Evolutionary conservation across 1,139 yeast species (phyloP).

Genomic region (Meyerozyma sp.): DNA sequence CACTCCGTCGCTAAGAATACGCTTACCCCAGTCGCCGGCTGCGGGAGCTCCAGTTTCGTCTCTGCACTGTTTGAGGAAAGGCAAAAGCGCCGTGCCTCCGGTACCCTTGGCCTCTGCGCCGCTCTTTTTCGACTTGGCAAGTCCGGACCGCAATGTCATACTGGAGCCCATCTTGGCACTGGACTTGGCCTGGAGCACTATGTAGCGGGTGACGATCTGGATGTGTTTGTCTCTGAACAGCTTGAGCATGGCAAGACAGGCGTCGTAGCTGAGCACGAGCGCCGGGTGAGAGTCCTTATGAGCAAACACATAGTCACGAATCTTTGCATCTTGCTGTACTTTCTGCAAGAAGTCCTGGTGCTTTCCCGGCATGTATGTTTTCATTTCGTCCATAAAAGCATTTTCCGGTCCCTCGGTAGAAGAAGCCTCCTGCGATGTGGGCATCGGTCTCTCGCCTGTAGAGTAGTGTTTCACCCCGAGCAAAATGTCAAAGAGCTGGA

Average conservation of each 20-base stretch:
- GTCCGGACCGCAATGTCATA: slow-evolving; percentile 54
- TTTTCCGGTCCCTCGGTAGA: slow-evolving; percentile 20
- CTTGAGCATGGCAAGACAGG: slow-evolving; percentile 84
- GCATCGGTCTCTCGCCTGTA: slow-evolving; percentile 56
- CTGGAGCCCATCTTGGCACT: slow-evolving; percentile 49
- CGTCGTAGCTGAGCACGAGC: slow-evolving; percentile 72
- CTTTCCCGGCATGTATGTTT: slow-evolving; percentile 80
- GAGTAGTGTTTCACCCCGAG: slow-evolving; percentile 74
- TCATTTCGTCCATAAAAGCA: slow-evolving; percentile 78
- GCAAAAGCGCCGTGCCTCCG: slow-evolving; percentile 89
- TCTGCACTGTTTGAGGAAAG: slow-evolving; percentile 89
- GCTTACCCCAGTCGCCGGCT: slow-evolving; percentile 84
- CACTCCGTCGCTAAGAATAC: slow-evolving; percentile 61
- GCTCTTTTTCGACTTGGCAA: slow-evolving; percentile 45
- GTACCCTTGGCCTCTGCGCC: slow-evolving; percentile 67
- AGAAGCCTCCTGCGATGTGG: slow-evolving; percentile 15
- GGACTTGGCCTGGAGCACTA: slow-evolving; percentile 69
- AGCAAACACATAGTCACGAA: slow-evolving; percentile 57
- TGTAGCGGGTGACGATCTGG: slow-evolving; percentile 83
- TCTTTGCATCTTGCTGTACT: slow-evolving; percentile 49
- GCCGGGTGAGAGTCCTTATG: slow-evolving; percentile 42
- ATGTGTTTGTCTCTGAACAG: slow-evolving; percentile 89
- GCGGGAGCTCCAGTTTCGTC: slow-evolving; percentile 94
- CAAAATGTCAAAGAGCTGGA: slow-evolving; percentile 78
- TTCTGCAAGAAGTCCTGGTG: slow-evolving; percentile 70